Percentiles rank a stretch among this genome's conserved stretches.
phyloP scores from a whole-genome alignment of 2,329 filamentous ascomycete genomes.

The Trichoderma endophyticum region DNA sequence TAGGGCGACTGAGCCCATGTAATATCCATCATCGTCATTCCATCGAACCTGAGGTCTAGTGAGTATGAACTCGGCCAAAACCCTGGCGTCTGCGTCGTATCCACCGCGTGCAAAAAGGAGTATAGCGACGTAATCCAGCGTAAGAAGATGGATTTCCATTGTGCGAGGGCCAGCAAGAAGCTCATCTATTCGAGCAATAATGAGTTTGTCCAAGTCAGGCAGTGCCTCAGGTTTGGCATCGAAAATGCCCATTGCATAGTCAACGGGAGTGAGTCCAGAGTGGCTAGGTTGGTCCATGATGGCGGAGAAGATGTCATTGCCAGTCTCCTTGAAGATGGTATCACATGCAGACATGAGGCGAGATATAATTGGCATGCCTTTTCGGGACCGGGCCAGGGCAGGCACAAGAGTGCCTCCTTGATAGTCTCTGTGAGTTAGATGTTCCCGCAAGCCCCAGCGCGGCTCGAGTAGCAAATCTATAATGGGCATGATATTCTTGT shows the following conservation, averaged over 20 bases:
- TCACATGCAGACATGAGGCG: constrained; percentile 21
- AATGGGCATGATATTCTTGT: not conserved
- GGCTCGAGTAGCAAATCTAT: constrained; percentile 22
- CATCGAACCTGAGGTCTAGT: constrained; percentile 8
- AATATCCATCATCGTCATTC: constrained; percentile 2
- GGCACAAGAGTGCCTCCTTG: constrained; percentile 20
- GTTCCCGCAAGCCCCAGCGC: constrained; percentile 20
- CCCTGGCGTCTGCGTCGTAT: not conserved
- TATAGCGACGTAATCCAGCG: not conserved
- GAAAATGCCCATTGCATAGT: constrained; percentile 11
- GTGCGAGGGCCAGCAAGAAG: constrained; percentile 10
- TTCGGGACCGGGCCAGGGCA: not conserved
- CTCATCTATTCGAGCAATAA: constrained; percentile 6
- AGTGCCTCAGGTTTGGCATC: not conserved
- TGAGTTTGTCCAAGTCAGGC: not conserved
- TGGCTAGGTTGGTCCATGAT: constrained; percentile 17
- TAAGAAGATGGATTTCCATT: not conserved
- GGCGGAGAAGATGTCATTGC: constrained; percentile 20
- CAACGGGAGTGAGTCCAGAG: constrained; percentile 15
- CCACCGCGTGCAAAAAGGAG: not conserved
- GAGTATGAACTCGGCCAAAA: not conserved
- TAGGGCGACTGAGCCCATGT: not conserved
- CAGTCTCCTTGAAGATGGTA: constrained; percentile 18
- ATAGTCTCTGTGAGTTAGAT: constrained; percentile 22
- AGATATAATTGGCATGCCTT: not conserved